Base-by-base conservation (phyloP, 2,329 filamentous ascomycete species). In the Aspergillus brunneoviolaceus region DNA sequence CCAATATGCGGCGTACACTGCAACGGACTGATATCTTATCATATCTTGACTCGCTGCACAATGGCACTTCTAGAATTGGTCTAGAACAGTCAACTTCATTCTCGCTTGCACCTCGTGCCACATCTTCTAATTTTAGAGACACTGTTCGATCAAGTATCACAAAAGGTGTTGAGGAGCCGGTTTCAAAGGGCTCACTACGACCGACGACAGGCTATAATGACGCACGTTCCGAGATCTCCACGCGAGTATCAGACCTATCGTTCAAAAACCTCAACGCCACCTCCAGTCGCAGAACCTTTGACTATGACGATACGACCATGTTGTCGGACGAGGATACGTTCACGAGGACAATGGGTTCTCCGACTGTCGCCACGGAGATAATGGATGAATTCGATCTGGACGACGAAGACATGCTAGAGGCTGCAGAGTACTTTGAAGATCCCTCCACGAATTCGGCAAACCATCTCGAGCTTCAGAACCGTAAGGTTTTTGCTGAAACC, bases 321-420 rank as follows among this genome's bases (percentile, higher is more conserved):
- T 62, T 63, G 56, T 65, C 69, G 12, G 70, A 71, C 51, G 65
- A 70, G n/a, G 65, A 68, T 35, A 42, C 62, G 49, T 74, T 76
- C 58, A 74, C 76, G 19, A 70, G 75, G 51, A 79, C 73, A 35
- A 80, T 80, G 77, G 77, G 73, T 25, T 76, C 75, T 23, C 75
- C 77, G 2, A 55, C 61, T 2, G 60, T 60, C 35, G 64, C 58
- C 31, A 58, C 58, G 0, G 63, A 65, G 21, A 67, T 69, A 23
- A 55, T 70, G 23, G 72, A 78, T 56, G 78, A 80, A 19, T 80
- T 79, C 63, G 77, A 78, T 39, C 70, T 76, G 59, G 75, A 76
- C 53, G 79, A 81, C 60, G 76, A 78, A 55, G 78, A 80, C 31
- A 77, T 81, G 69, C 68, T 80, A n/a, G 76, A 81, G 58, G 75